These are phyloP conservation scores for Aegilops umbellulata DNA, from an alignment of 176 grass and related monocot species.

Conservation along the genomic window DNA sequence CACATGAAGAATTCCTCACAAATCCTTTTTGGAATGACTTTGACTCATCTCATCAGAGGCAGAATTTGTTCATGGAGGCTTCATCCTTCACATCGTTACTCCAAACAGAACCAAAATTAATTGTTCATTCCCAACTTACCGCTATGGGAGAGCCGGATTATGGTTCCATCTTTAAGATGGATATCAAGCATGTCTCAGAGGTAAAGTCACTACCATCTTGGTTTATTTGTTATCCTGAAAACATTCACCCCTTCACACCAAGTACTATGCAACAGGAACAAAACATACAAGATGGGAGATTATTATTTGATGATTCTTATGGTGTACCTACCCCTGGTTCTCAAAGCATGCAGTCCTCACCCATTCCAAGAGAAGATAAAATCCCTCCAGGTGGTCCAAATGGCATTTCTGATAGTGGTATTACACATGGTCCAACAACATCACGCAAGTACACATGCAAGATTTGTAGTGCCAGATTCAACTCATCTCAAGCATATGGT, in stretches of 20 bases:
- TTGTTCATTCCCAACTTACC: background rate
- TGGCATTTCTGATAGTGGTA: background rate
- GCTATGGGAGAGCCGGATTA: background rate
- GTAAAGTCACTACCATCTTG: background rate
- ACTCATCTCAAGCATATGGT: conserved; percentile 7
- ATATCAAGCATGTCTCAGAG: background rate
- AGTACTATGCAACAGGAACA: background rate
- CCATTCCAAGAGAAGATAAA: background rate
- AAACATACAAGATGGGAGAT: background rate
- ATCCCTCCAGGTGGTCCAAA: background rate
- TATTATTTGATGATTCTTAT: background rate
- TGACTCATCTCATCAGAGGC: background rate
- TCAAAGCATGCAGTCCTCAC: background rate
- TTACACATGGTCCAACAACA: background rate
- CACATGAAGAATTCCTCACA: background rate
- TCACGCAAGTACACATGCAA: background rate
- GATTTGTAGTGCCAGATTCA: background rate
- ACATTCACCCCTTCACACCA: background rate
- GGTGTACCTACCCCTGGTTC: background rate
- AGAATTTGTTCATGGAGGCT: background rate
- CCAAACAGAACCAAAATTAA: background rate
- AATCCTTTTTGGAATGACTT: background rate
- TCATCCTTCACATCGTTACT: background rate
- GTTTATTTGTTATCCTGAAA: background rate
- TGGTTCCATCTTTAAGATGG: background rate